These are phyloP conservation scores for Dictyostelium capitatum DNA, from an alignment of 78 protist species.

Conservation along the genomic window DNA sequence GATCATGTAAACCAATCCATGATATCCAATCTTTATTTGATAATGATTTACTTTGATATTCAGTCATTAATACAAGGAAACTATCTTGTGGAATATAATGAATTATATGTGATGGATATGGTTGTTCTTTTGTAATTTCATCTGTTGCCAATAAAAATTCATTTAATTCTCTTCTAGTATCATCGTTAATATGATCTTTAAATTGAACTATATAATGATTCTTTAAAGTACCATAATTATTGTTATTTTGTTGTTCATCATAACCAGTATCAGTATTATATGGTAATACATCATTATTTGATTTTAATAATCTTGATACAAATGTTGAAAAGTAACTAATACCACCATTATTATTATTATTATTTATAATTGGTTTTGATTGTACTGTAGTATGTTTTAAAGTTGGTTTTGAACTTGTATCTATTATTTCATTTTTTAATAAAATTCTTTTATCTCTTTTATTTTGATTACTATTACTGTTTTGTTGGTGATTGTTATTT, in stretches of 20 bases:
- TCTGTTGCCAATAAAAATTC: constrained; percentile 5
- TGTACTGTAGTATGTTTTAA: not conserved
- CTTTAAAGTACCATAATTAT: not conserved
- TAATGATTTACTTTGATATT: constrained; percentile 7
- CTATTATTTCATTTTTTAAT: constrained; percentile 22
- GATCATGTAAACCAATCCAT: constrained; percentile 48
- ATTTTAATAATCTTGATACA: constrained; percentile 17
- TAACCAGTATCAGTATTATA: not conserved
- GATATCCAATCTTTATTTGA: constrained; percentile 10
- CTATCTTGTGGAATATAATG: constrained; percentile 55
- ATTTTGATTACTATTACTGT: not conserved
- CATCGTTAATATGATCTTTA: constrained; percentile 1
- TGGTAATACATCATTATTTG: not conserved
- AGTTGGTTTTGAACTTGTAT: constrained; percentile 7
- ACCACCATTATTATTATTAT: not conserved
- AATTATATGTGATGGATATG: constrained; percentile 1
- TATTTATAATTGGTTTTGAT: not conserved
- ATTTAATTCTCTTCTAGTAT: not conserved
- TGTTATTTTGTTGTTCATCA: not conserved
- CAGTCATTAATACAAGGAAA: constrained; percentile 35
- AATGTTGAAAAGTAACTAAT: not conserved
- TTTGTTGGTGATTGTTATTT: no score
- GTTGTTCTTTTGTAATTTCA: not conserved
- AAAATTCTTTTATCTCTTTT: constrained; percentile 22
- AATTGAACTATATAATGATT: constrained; percentile 22